Percentiles rank a stretch among this genome's conserved stretches.
Evolutionary conservation across 352 stramenopile species (phyloP).

Genomic region (Phytophthora kernoviae): DNA sequence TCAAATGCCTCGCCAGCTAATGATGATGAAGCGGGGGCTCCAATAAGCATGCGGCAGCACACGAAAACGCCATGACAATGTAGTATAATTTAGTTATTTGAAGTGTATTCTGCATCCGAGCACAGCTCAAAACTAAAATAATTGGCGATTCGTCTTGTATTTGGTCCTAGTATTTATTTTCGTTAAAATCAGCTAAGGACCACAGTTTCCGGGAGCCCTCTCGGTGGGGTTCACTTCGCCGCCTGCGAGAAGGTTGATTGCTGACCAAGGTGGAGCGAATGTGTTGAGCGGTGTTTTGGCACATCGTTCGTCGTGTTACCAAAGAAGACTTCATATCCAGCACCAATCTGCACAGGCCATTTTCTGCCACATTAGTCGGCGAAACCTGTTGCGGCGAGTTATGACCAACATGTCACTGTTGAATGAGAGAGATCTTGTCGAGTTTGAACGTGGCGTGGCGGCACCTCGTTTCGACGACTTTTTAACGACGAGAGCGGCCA

Average conservation of each 20-base stretch:
- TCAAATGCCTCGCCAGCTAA: conserved; percentile 6
- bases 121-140: conserved; percentile 8
- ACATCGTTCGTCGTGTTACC: neutral
- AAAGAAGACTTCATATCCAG: neutral
- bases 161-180: too few relatives aligned
- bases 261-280: too few relatives aligned
- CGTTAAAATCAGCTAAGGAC: too few relatives aligned
- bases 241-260: neutral
- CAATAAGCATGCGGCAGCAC: conserved; percentile 7
- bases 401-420: neutral
- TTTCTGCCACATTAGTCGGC: too few relatives aligned
- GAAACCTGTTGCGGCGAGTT: too few relatives aligned
- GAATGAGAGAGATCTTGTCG: neutral
- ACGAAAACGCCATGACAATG: neutral
- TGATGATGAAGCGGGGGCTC: conserved; percentile 2
- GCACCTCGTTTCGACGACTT: neutral
- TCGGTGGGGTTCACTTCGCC: too few relatives aligned
- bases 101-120: conserved; percentile 16
- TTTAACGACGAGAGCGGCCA: neutral
- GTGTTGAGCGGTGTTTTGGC: neutral
- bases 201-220: too few relatives aligned
- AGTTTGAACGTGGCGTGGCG: neutral
- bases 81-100: conserved; percentile 30
- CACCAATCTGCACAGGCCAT: neutral
- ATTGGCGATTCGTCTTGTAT: conserved; percentile 10